Base-by-base conservation (phyloP, 2,329 filamentous ascomycete genomes). In the Scytalidium lignicola region DNA sequence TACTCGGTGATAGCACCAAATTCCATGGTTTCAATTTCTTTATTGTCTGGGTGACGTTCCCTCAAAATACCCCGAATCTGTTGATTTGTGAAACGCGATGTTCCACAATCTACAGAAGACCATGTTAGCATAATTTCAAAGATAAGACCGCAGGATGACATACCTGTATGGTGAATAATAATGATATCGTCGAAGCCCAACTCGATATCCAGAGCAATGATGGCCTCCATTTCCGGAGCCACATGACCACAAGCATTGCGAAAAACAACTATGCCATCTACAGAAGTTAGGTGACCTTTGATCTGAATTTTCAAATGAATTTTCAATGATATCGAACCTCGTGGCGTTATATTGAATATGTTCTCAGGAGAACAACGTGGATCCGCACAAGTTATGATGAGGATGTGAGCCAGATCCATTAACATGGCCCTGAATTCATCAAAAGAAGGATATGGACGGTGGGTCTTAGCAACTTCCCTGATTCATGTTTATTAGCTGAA, bases 101-200 rank as follows among this genome's bases (percentile, higher is more conserved):
- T 54, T 20, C 58, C 57, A 28, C 58, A 62, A 44, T 62, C 59
- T 56, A 46, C 22, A 7, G 18, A 9, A 17, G 26, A 2, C 2
- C 26, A 3, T 12, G 2, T 23, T 41, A 23, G 15, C 13, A 23
- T 9, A 19, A 12, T n/a, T n/a, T n/a, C n/a, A n/a, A n/a, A n/a
- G n/a, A n/a, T n/a, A n/a, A n/a, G n/a, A n/a, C n/a, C n/a, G n/a
- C n/a, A 10, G 23, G 26, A 21, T 23, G 3, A 45, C 44, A 15
- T 43, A 63, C 61, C 59, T 21, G 55, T 63, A 44, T 65, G 61
- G 21, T 64, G 59, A 32, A 64, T 51, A 8, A 65, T 51, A 43
- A 62, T 50, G 28, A 63, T 56, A 3, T 63, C 53, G 6, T 46
- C 49, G 18, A 62, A 43, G 12, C 55, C 50, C 2, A 61, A 44